These are phyloP conservation scores for Solanum chmielewskii DNA, from an alignment of 257 asterid species.

Conservation along the genomic window DNA sequence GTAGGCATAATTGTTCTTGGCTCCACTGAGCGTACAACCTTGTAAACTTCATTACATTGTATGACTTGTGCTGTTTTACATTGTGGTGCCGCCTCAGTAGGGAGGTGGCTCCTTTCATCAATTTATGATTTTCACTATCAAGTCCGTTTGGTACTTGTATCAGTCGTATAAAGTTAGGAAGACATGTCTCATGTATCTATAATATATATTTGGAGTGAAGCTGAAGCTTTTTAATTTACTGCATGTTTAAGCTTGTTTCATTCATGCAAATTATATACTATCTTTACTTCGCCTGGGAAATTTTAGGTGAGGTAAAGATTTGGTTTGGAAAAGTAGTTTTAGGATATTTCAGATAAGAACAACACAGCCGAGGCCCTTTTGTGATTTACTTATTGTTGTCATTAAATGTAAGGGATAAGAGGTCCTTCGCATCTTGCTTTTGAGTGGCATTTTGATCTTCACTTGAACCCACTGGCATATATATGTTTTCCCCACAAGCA, in stretches of 20 bases:
- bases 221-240: not conserved
- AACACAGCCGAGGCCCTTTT: not conserved
- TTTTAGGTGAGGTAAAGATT: not conserved
- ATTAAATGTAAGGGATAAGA: not conserved
- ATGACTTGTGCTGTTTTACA: not conserved
- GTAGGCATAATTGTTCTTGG: not conserved
- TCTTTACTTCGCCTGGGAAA: not conserved
- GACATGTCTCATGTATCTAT: not conserved
- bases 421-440: not conserved
- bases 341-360: not conserved
- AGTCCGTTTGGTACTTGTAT: not conserved
- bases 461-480: not conserved
- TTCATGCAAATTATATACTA: not conserved
- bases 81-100: not conserved
- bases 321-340: not conserved
- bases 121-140: not conserved
- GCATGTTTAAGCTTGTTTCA: not conserved
- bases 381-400: not conserved
- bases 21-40: not conserved
- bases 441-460: not conserved
- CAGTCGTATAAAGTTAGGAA: not conserved
- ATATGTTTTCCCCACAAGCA: not conserved
- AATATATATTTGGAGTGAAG: not conserved
- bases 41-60: not conserved
- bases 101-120: not conserved